phyloP scores from a whole-genome alignment of 164 flowering plant species.

The Umbellularia californica region DNA sequence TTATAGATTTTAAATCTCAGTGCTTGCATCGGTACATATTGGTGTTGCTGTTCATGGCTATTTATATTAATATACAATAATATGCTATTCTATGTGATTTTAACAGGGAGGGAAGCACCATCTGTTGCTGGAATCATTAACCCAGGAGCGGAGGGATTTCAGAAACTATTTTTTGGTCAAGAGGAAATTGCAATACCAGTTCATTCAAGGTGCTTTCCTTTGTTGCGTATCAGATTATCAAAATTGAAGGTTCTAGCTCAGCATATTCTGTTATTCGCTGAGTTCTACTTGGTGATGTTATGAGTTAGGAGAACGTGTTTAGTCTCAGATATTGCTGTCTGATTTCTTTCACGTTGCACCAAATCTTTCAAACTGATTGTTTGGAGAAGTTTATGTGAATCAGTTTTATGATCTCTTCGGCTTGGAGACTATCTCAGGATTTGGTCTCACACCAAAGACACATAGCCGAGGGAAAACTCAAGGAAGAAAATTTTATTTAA shows the following conservation, averaged over 20 bases:
- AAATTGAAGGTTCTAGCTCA: background rate
- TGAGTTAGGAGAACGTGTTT: background rate
- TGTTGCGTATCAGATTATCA: background rate
- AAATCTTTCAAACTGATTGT: too few relatives aligned
- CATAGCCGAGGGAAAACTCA: too few relatives aligned
- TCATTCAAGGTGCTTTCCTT: slow-evolving; percentile 58
- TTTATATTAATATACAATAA: background rate
- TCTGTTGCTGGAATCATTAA: slow-evolving; percentile 96
- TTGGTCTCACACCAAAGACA: too few relatives aligned
- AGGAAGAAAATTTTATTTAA: too few relatives aligned
- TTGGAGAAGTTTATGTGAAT: too few relatives aligned
- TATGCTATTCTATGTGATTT: background rate
- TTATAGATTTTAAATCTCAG: background rate
- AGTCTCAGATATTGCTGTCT: background rate
- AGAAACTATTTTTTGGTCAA: slow-evolving; percentile 95
- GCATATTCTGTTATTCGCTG: background rate
- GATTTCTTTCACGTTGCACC: background rate
- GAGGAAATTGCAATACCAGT: slow-evolving; percentile 99
- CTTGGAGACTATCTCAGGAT: too few relatives aligned
- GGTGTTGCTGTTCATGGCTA: background rate
- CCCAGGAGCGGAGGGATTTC: slow-evolving; percentile 97
- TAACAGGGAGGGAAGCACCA: slow-evolving; percentile 88
- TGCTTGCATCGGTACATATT: background rate
- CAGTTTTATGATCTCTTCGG: too few relatives aligned
- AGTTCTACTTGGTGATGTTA: background rate